Conservation (phyloP, 495 filamentous ascomycete genomes). For the Pyronema domesticum region DNA sequence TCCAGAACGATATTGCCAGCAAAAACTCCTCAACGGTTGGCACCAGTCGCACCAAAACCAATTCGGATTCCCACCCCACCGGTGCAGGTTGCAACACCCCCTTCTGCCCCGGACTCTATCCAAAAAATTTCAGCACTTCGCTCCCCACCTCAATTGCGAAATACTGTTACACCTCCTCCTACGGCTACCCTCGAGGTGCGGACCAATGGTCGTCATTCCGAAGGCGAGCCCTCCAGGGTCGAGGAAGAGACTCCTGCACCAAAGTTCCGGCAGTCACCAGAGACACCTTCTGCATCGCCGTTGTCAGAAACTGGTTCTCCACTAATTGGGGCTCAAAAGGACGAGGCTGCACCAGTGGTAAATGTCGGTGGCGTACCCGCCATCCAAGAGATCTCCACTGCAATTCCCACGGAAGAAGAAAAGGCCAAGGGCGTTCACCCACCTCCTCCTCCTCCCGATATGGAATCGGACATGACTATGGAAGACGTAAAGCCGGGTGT, state of each 20-base stretch:
- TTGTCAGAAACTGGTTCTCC: background rate
- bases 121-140: background rate
- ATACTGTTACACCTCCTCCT: background rate
- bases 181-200: background rate
- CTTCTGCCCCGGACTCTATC: background rate
- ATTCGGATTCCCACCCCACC: background rate
- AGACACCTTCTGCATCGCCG: background rate
- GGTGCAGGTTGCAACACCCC: background rate
- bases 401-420: constrained; percentile 12
- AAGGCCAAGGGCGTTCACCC: constrained; percentile 10
- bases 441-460: constrained; percentile 11
- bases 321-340: background rate
- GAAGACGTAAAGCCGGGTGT: background rate
- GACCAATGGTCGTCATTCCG: constrained; percentile 1
- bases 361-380: constrained; percentile 14
- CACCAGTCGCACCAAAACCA: background rate
- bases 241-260: background rate
- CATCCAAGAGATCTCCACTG: constrained; percentile 12
- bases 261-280: background rate
- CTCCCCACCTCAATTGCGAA: background rate
- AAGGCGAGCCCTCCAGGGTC: background rate
- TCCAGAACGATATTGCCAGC: background rate
- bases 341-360: constrained; percentile 7
- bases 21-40: background rate
- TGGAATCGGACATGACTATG: background rate